These are phyloP conservation scores for Arctostaphylos glauca DNA, from an alignment of 148 eudicot species.

Conservation along the genomic window DNA sequence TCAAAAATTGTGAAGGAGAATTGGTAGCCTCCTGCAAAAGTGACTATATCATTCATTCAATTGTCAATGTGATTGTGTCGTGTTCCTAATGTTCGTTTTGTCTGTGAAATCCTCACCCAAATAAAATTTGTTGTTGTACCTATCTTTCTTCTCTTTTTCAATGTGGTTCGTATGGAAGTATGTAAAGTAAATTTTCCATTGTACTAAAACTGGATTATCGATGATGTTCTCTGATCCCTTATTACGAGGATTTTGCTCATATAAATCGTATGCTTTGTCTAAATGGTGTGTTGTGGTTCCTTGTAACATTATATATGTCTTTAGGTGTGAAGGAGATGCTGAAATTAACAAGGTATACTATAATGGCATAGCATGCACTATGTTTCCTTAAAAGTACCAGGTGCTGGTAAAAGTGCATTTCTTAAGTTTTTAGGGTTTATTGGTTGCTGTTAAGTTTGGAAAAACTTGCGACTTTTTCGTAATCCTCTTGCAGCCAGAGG, in stretches of 20 bases:
- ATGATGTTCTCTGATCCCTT: neutral
- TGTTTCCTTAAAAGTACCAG: neutral
- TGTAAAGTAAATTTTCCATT: neutral
- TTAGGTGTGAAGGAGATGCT: neutral
- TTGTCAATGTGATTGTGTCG: neutral
- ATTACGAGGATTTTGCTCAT: neutral
- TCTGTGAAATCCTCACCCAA: neutral
- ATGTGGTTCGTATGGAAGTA: neutral
- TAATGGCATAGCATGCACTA: neutral
- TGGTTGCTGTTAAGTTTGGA: neutral
- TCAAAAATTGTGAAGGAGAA: slow-evolving; percentile 26
- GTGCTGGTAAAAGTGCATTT: neutral
- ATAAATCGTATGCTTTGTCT: neutral
- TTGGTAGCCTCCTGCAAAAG: slow-evolving; percentile 14
- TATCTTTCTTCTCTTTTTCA: neutral
- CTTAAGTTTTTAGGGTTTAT: neutral
- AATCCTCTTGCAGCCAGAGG: neutral
- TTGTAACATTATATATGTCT: neutral
- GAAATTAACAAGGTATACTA: neutral
- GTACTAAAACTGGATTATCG: neutral
- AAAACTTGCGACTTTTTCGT: neutral
- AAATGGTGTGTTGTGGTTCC: neutral
- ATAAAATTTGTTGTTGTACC: slow-evolving; percentile 6
- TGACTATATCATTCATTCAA: neutral
- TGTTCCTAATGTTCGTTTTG: slow-evolving; percentile 12